Percentiles rank a stretch among this genome's conserved stretches.
These are phyloP conservation scores for Pseudopyrenochaeta lycopersici DNA, from an alignment of 2,329 filamentous ascomycete species.

Conservation along the genomic window DNA sequence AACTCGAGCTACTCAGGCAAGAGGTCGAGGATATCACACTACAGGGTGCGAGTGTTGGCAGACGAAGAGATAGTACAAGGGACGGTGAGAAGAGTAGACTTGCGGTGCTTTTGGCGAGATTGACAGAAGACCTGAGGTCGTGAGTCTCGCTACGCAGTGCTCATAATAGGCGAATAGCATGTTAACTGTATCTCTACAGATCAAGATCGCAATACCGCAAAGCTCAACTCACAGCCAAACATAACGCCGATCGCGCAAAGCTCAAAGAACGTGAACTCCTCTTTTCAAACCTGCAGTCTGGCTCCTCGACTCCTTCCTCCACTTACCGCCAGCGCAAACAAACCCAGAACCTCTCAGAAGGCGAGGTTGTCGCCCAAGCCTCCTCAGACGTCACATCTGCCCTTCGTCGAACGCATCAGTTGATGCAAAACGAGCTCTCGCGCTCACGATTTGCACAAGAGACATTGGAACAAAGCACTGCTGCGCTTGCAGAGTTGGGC, in stretches of 20 bases:
- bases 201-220: slow-evolving; percentile 76
- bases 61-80: slow-evolving; percentile 60
- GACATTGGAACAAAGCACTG: slow-evolving; percentile 84
- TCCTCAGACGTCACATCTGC: slow-evolving; percentile 85
- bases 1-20: slow-evolving; percentile 80
- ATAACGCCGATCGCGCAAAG: slow-evolving; percentile 76
- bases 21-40: slow-evolving; percentile 76
- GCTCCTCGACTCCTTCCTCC: slow-evolving; percentile 43
- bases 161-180: no score
- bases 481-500: slow-evolving; percentile 79
- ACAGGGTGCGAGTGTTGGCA: slow-evolving; percentile 40
- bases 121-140: slow-evolving; percentile 76
- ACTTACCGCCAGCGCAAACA: slow-evolving; percentile 48
- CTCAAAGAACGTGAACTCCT: slow-evolving; percentile 79
- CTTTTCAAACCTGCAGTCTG: slow-evolving; percentile 69
- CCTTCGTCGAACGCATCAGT: slow-evolving; percentile 82
- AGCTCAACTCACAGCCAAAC: slow-evolving; percentile 82
- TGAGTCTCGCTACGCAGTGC: slow-evolving; percentile 56
- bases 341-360: slow-evolving; percentile 67
- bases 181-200: slow-evolving; percentile 43
- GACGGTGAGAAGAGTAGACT: slow-evolving; percentile 72
- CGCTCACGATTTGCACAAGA: slow-evolving; percentile 90
- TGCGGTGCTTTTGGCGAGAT: slow-evolving; percentile 70
- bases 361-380: slow-evolving; percentile 77
- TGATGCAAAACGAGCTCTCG: slow-evolving; percentile 85